Evolutionary conservation across 768 basidiomycete genomes (phyloP).

Genomic region (Agaricus subrufescens): DNA sequence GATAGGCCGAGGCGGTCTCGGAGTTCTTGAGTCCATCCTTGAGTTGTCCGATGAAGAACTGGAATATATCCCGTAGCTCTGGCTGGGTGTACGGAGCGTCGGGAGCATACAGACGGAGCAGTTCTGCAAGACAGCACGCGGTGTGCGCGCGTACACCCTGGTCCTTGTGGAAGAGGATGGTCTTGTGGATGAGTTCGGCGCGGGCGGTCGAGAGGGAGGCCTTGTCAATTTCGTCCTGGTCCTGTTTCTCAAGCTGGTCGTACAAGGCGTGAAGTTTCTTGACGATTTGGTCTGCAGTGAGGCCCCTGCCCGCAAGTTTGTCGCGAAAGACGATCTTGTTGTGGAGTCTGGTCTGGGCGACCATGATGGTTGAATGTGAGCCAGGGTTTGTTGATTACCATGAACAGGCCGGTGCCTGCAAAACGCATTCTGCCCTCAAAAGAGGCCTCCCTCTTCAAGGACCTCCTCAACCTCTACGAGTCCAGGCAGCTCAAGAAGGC

Average conservation of each 20-base stretch:
- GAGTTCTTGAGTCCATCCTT: slow-evolving; percentile 65
- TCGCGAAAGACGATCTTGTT: slow-evolving; percentile 72
- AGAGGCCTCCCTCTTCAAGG: slow-evolving; percentile 82
- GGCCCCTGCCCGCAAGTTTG: slow-evolving; percentile 72
- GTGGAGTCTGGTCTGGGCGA: slow-evolving; percentile 67
- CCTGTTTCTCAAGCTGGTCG: slow-evolving; percentile 71
- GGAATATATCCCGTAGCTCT: slow-evolving; percentile 93
- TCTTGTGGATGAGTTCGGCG: slow-evolving; percentile 73
- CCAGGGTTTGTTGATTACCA: slow-evolving; percentile 26
- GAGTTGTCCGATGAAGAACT: slow-evolving; percentile 92
- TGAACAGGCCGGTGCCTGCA: slow-evolving; percentile 25
- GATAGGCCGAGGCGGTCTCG: slow-evolving; percentile 81
- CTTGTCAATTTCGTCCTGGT: slow-evolving; percentile 83
- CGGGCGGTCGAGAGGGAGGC: slow-evolving; percentile 63
- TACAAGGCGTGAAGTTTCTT: slow-evolving; percentile 84
- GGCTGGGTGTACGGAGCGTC: slow-evolving; percentile 91
- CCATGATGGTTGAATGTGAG: slow-evolving; percentile 41
- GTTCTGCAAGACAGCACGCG: slow-evolving; percentile 91
- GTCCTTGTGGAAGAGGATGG: slow-evolving; percentile 91
- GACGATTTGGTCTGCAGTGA: slow-evolving; percentile 76
- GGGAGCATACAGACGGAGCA: slow-evolving; percentile 91
- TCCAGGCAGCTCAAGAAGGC: slow-evolving; percentile 84
- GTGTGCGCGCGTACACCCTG: slow-evolving; percentile 93
- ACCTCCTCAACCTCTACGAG: slow-evolving; percentile 85
- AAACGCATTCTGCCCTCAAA: slow-evolving; percentile 72